Evolutionary conservation across 2,329 filamentous ascomycete species (phyloP).

Genomic region (Tolypocladium guangdongense): DNA sequence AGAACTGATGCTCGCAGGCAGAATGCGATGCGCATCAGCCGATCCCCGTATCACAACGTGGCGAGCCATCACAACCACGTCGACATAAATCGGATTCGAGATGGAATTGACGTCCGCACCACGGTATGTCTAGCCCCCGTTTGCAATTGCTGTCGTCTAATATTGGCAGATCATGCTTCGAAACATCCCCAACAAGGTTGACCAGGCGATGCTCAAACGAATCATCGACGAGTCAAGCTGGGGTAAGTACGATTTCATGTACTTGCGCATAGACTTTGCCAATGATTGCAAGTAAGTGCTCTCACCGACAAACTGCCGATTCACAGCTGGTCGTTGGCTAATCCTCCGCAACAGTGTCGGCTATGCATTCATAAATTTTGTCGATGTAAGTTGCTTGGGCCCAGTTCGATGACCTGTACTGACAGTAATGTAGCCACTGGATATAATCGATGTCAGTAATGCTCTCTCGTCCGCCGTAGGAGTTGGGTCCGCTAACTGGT

Average conservation of each 20-base stretch:
- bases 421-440: constrained; percentile 45
- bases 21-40: constrained; percentile 33
- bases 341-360: constrained; percentile 56
- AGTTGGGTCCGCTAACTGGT: constrained; percentile 7
- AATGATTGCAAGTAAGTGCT: constrained; percentile 68
- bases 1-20: constrained; percentile 35
- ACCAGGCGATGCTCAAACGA: constrained; percentile 63
- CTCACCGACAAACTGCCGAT: not conserved
- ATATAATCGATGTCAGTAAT: constrained; percentile 58
- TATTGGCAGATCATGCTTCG: constrained; percentile 70
- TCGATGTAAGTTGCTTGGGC: constrained; percentile 46
- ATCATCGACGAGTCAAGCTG: constrained; percentile 69
- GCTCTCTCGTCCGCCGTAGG: not conserved
- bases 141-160: constrained; percentile 4
- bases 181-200: constrained; percentile 87
- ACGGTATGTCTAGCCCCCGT: constrained; percentile 41
- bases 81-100: constrained; percentile 46
- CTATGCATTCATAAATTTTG: constrained; percentile 95
- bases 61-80: constrained; percentile 50
- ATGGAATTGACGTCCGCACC: constrained; percentile 63
- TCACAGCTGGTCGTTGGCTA: constrained; percentile 1
- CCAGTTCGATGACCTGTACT: constrained; percentile 14
- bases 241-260: constrained; percentile 90
- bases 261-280: constrained; percentile 79
- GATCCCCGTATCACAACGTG: constrained; percentile 35